Evolutionary conservation across 169 alveolate genomes (phyloP).

Genomic region (Cyclospora cayetanensis): DNA sequence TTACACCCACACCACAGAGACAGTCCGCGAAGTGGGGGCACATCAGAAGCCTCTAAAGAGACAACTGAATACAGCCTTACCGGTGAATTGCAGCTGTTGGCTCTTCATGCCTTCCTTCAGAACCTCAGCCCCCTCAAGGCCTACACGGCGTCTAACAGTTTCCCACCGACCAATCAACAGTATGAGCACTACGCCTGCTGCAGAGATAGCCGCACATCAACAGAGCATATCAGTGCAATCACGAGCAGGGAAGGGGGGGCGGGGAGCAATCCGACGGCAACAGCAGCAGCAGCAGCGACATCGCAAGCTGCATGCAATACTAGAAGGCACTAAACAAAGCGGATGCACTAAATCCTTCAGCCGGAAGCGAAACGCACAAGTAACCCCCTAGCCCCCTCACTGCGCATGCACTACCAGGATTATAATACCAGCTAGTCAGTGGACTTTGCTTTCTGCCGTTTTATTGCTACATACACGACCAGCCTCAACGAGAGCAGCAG

Average conservation of each 20-base stretch:
- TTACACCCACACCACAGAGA: too few species aligned
- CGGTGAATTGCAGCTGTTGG: slow-evolving; percentile 69
- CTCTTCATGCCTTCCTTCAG: slow-evolving; percentile 59
- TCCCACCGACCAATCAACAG: slow-evolving; percentile 27
- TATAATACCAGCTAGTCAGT: neutral
- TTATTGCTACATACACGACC: too few species aligned
- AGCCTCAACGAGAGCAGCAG: neutral
- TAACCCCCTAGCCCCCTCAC: too few species aligned
- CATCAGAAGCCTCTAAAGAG: too few species aligned
- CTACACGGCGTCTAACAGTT: slow-evolving; percentile 53
- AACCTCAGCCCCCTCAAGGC: slow-evolving; percentile 57
- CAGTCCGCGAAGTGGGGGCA: too few species aligned
- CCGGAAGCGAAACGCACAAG: too few species aligned
- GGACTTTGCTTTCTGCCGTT: too few species aligned
- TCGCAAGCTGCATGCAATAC: neutral
- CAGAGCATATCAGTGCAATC: neutral
- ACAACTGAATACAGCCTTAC: neutral
- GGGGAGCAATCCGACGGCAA: neutral
- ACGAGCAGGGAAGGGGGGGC: neutral
- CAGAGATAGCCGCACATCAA: neutral
- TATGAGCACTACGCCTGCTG: neutral
- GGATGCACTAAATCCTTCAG: neutral
- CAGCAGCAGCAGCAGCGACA: slow-evolving; percentile 34
- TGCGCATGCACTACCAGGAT: neutral
- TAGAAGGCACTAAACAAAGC: neutral